Conservation (phyloP, 2,329 filamentous ascomycete genomes). For the Sclerotinia sclerotiorum region DNA sequence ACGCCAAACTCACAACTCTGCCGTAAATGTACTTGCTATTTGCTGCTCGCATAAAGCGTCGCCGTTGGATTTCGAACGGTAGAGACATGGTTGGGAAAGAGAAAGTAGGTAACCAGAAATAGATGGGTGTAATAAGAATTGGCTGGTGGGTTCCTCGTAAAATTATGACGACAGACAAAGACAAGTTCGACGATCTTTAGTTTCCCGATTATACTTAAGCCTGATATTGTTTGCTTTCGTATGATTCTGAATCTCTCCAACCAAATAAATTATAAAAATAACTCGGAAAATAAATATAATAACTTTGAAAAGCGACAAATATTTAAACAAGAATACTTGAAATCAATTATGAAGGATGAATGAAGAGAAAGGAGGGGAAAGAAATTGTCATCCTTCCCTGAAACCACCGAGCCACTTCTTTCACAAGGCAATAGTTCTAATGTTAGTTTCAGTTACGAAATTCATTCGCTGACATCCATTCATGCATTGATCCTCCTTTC, state of each 20-base stretch:
- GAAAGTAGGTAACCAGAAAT: constrained; percentile 3
- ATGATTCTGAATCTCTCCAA: not conserved
- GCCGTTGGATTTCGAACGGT: constrained; percentile 55
- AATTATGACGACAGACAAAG: constrained; percentile 22
- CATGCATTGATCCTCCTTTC: not conserved
- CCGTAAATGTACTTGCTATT: constrained; percentile 74
- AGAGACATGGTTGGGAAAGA: constrained; percentile 47
- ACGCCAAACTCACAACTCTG: constrained; percentile 61
- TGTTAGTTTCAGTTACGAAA: constrained; percentile 14
- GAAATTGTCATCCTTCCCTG: not conserved
- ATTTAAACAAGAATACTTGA: not conserved
- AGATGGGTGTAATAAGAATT: not conserved
- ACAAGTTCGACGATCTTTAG: constrained; percentile 15
- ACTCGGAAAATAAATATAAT: not conserved
- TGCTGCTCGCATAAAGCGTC: constrained; percentile 63
- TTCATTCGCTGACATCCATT: constrained; percentile 12
- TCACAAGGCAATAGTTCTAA: not conserved
- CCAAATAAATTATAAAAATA: no score
- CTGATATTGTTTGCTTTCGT: constrained; percentile 3
- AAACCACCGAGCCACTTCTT: constrained; percentile 12
- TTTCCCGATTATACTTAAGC: not conserved
- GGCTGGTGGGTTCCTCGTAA: constrained; percentile 4
- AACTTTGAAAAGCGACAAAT: not conserved
- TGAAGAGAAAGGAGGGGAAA: not conserved
- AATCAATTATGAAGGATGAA: not conserved